Evolutionary conservation across 2,329 filamentous ascomycete species (phyloP).

Genomic region (Fusarium humuli): DNA sequence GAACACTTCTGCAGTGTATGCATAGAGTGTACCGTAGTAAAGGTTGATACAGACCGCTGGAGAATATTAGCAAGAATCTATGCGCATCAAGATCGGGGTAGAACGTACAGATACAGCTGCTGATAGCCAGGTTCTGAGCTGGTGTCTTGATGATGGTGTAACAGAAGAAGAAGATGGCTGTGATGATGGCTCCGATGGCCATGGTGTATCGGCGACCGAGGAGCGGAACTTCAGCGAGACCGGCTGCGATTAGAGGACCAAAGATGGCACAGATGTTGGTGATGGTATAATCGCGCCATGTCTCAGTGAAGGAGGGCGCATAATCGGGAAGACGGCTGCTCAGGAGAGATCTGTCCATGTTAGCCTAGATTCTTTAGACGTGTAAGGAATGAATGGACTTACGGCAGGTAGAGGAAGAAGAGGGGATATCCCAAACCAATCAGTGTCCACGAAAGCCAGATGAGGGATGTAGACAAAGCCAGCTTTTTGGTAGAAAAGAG

Average conservation of each 20-base stretch:
- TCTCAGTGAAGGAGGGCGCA: constrained; percentile 4
- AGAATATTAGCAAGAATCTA: rapidly evolving
- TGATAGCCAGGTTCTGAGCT: constrained; percentile 23
- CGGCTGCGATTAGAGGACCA: constrained; percentile 73
- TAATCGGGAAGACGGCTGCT: constrained; percentile 8
- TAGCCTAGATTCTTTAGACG: rapidly evolving
- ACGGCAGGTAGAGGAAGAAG: constrained; percentile 79
- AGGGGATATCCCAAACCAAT: constrained; percentile 80
- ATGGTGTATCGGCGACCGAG: constrained; percentile 31
- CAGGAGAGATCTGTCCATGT: not conserved
- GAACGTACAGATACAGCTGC: constrained; percentile 12
- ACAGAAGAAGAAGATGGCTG: constrained; percentile 25
- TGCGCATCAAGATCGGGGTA: rapidly evolving
- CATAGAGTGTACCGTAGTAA: constrained; percentile 76
- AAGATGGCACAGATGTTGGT: constrained; percentile 75
- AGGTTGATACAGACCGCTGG: constrained; percentile 73
- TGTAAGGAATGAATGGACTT: constrained; percentile 27
- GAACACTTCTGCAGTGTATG: constrained; percentile 72
- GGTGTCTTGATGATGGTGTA: constrained; percentile 20
- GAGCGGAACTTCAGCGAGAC: constrained; percentile 64
- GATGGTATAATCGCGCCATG: constrained; percentile 55
- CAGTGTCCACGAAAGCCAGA: constrained; percentile 51
- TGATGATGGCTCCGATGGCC: constrained; percentile 11
- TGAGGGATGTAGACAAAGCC: constrained; percentile 15
- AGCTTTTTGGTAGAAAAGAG: constrained; percentile 20